Evolutionary conservation across 1,139 yeast species (phyloP).

Genomic region (Debaryomyces udenii): DNA sequence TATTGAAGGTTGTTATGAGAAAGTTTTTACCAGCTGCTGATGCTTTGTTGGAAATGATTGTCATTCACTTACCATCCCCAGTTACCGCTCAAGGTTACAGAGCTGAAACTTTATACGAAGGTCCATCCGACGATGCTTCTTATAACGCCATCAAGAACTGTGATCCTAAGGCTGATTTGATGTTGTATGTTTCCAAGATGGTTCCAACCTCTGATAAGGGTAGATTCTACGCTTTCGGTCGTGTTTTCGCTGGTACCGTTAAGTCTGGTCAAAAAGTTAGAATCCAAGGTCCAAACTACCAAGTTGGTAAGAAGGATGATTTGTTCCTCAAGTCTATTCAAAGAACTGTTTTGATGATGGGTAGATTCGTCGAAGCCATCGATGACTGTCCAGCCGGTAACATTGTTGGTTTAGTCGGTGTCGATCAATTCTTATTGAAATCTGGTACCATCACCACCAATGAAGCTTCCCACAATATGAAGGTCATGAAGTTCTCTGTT

Average conservation of each 20-base stretch:
- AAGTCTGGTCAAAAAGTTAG: conserved; percentile 98
- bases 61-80: conserved; percentile 98
- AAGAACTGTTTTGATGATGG: conserved; percentile 99
- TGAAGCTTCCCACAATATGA: conserved; percentile 98
- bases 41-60: conserved; percentile 98
- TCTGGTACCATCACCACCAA: conserved; percentile 98
- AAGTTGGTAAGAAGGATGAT: conserved; percentile 97
- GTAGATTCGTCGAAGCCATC: conserved; percentile 96
- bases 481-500: conserved; percentile 99
- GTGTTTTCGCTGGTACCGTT: conserved; percentile 99
- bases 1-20: conserved; percentile 98
- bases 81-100: conserved; percentile 99
- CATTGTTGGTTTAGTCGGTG: conserved; percentile 99
- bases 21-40: conserved; percentile 99
- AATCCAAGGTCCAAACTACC: conserved; percentile 99
- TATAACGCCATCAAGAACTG: conserved; percentile 95
- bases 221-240: conserved; percentile 99
- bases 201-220: conserved; percentile 99
- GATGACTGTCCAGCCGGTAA: conserved; percentile 99
- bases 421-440: conserved; percentile 98
- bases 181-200: conserved; percentile 99
- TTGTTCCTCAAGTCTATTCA: conserved; percentile 96
- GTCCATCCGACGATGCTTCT: conserved; percentile 94
- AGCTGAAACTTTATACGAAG: conserved; percentile 99
- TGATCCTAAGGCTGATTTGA: conserved; percentile 97